Conservation (phyloP, 2,329 filamentous ascomycete genomes). For the Fusarium sp. region DNA sequence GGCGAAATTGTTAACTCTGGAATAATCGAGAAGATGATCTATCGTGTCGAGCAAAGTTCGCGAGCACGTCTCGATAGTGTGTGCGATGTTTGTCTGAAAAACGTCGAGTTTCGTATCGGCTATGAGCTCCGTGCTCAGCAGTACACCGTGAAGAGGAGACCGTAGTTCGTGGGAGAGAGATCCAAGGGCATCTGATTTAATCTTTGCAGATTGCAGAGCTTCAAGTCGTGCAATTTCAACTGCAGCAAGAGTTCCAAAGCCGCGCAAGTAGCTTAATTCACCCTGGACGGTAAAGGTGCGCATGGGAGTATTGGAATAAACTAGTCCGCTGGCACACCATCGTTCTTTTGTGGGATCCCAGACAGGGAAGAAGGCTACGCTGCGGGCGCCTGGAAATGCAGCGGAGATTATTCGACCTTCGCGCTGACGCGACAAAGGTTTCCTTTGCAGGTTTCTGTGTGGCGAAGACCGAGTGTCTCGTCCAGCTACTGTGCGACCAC, state of each 20-base stretch:
- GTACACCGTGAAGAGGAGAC: conserved; percentile 4
- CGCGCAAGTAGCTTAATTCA: not conserved
- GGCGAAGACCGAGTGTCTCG: not conserved
- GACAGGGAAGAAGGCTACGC: conserved; percentile 3
- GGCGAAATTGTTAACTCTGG: not conserved
- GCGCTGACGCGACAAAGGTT: not conserved
- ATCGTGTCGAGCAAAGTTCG: not conserved
- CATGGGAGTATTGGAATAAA: not conserved
- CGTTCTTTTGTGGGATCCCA: not conserved
- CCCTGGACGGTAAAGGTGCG: not conserved
- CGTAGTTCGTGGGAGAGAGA: conserved; percentile 3
- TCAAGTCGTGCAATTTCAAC: not conserved
- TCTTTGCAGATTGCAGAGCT: not conserved
- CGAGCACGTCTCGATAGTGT: conserved; percentile 6
- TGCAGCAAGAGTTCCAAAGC: not conserved
- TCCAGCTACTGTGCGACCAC: not conserved
- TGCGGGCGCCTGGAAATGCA: not conserved
- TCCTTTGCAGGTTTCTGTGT: not conserved
- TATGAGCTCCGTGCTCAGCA: not conserved
- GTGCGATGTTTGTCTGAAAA: not conserved
- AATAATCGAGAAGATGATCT: conserved; percentile 2
- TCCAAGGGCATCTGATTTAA: conserved; percentile 1
- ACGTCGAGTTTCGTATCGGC: not conserved
- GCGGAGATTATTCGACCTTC: not conserved
- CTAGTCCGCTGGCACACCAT: not conserved